Evolutionary conservation across 768 basidiomycete species (phyloP), one percentile per base, ranked within the genome.

Genomic region (Mycena galericulata): DNA sequence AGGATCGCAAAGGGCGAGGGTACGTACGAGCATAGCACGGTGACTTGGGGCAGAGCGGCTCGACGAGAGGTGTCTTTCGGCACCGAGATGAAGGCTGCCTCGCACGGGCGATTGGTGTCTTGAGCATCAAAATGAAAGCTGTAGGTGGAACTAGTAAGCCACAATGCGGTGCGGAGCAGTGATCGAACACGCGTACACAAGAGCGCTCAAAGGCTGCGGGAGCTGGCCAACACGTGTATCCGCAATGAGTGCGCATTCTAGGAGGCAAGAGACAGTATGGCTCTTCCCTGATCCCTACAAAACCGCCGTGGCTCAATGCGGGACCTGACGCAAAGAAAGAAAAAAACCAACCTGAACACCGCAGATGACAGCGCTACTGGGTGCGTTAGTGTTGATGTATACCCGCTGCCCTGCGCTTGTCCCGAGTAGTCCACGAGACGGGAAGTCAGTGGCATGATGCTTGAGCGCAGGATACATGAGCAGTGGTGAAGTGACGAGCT

Each of bases 311-410:
- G 34, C 38, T 29, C 41, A 51, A 30, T 15, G 9, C 17, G 4
- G 36, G 34, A 29, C 29, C 40, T 15, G n/a, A 6, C 27, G 20
- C n/a, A 27, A 15, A 36, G 60, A 4, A 27, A 15, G 36, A 24
- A 49, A 24, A 49, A 58, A 57, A 72, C 69, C 12, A 22, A 67
- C 69, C 72, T 88, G 87, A 0, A 87, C 87, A 0, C 87, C 87
- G 51, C 87, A 88, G 2, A 88, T 79, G 17, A 88, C 67, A 1
- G 85, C 82, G 6, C 86, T 88, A 67, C 86, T 85, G 0, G 88
- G 87, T 0, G 87, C 77, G 60, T 88, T 87, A 4, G 86, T 88
- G 66, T 88, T 88, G 9, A 88, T 69, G 62, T 88, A 88, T 0
- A 88, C 59, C 0, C 87, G 79, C 1, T 79, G 76, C 59, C 85